Percentiles rank a stretch among this genome's conserved stretches.
These are phyloP conservation scores for Fusarium sp. DNA, from an alignment of 2,329 filamentous ascomycete species.

Conservation along the genomic window DNA sequence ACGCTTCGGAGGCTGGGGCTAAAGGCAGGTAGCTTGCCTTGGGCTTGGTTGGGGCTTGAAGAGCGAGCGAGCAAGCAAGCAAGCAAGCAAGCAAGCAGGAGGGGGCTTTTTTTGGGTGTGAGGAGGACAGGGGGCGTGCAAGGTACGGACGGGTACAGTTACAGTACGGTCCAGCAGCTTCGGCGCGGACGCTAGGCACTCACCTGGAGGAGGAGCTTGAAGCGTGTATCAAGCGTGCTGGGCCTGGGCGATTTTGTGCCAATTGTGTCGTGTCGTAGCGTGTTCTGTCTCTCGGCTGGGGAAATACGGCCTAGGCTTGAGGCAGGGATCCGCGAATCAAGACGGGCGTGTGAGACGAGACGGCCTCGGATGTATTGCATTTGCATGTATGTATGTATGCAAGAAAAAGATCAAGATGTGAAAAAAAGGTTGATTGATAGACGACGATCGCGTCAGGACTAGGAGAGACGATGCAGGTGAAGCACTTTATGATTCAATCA, in stretches of 20 bases:
- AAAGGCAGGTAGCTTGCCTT: conserved; percentile 31
- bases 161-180: conserved; percentile 9
- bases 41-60: conserved; percentile 27
- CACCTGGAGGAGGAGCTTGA: conserved; percentile 33
- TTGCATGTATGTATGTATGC: conserved; percentile 13
- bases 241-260: conserved; percentile 40
- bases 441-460: conserved; percentile 23
- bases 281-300: conserved; percentile 45
- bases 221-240: conserved; percentile 39
- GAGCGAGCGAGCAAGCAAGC: conserved; percentile 2
- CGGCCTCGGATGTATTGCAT: conserved; percentile 8
- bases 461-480: conserved; percentile 18
- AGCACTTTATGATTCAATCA: conserved; percentile 6
- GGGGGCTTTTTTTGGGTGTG: conserved; percentile 33
- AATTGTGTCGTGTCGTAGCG: conserved; percentile 48
- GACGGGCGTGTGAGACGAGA: conserved; percentile 40
- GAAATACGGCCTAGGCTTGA: conserved; percentile 40
- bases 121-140: conserved; percentile 42
- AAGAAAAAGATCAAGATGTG: conserved; percentile 14
- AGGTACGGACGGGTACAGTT: conserved; percentile 5
- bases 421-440: conserved; percentile 16
- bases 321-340: conserved; percentile 45
- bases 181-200: conserved; percentile 26
- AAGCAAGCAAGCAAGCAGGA: conserved; percentile 11
- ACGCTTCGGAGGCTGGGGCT: conserved; percentile 35